Base-by-base conservation (phyloP, 2,329 filamentous ascomycete genomes). In the Cadophora luteo-olivacea region DNA sequence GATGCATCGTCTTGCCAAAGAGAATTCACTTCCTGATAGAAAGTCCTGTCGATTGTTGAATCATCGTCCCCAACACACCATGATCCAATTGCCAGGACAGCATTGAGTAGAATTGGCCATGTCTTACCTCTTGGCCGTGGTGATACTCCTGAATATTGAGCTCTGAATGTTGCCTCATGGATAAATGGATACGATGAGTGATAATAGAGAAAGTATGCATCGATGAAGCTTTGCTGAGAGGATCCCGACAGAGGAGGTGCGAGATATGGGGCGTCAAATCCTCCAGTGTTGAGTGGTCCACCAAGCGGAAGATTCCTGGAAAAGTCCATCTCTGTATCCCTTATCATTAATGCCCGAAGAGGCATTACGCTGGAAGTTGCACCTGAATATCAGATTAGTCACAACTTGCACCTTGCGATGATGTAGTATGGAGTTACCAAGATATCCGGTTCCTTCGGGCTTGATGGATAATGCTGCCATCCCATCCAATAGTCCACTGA, bases 401-500 rank as follows among this genome's bases (percentile, higher is more conserved):
- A 54, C 22, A 14, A 36, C 6, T 1, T 63, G n/a, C 12, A 6
- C 29, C 6, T 1, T 63, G n/a, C 12, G 38, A 6, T 25, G 48
- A 24, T 8, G 12, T 12, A 29, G 5, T 9, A 29, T 11, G 24
- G n/a, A 25, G n/a, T 24, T 65, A 73, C 71, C 70, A 22, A 80
- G 68, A 68, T 80, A 80, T 6, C 79, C 79, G 16, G 77, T 72
- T 9, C 78, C 79, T 45, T 75, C 77, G 1, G 78, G 78, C 29
- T 79, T 75, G n/a, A 80, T 77, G 2, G 78, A 77, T 16, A 80
- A 66, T 1, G 79, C 75, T 16, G 78, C 78, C 78, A 80, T 80
- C 22, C 79, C 79, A 72, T 80, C 79, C 14, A 68, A 69, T 7
- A 73, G 25, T 16, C 61, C 61, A 52, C 41, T 67, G 7, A 72